Percentiles rank a stretch among this genome's conserved stretches.
Conservation (phyloP, 1,284 basidiomycete genomes). For the Ceratobasidium sp. region DNA sequence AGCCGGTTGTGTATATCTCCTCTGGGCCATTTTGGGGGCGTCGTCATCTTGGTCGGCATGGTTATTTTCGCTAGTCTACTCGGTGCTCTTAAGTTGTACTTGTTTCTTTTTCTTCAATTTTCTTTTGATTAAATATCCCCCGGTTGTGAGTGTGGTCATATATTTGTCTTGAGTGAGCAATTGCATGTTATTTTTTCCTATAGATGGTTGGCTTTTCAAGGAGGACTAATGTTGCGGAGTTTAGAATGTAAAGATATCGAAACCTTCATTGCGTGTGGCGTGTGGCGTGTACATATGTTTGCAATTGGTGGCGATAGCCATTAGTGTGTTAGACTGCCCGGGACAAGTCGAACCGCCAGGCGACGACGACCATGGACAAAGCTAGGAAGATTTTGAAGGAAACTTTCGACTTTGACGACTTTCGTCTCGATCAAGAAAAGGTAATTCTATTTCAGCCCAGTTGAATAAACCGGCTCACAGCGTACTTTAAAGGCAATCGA, state of each 20-base stretch:
- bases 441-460: conserved; percentile 11
- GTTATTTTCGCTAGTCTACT: conserved; percentile 32
- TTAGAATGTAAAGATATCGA: background rate
- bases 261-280: background rate
- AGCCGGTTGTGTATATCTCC: conserved; percentile 45
- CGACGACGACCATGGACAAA: conserved; percentile 44
- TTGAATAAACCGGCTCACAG: background rate
- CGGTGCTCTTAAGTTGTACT: conserved; percentile 39
- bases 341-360: background rate
- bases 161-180: conserved; percentile 42
- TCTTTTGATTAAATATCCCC: conserved; percentile 16
- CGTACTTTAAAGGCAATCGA: conserved; percentile 17
- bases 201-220: background rate
- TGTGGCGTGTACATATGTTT: background rate
- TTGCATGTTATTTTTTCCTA: conserved; percentile 34
- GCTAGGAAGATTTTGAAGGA: conserved; percentile 44
- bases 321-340: background rate
- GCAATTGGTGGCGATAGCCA: conserved; percentile 9
- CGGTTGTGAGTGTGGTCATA: conserved; percentile 22
- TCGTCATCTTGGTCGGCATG: conserved; percentile 23
- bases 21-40: conserved; percentile 10
- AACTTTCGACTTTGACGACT: conserved; percentile 39
- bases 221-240: background rate
- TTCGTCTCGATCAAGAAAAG: conserved; percentile 45
- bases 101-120: conserved; percentile 26